Conservation (phyloP, 176 grass and related monocot genomes). For the Eleusine indica region DNA sequence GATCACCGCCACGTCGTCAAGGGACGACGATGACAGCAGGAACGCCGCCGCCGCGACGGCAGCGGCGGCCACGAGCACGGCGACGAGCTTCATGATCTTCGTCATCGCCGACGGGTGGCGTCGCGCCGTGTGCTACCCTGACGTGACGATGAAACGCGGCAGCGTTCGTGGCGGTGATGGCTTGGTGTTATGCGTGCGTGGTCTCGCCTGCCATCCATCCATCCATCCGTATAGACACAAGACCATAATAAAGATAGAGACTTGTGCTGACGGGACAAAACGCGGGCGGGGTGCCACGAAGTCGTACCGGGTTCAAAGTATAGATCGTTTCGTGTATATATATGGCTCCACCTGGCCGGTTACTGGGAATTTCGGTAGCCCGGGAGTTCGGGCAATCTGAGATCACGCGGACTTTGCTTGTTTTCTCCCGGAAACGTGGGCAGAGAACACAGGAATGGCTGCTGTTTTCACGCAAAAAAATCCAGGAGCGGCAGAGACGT, state of each 20-base stretch:
- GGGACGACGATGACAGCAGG: conserved; percentile 11
- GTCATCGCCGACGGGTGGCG: background rate
- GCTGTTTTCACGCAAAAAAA: no score
- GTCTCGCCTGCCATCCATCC: no score
- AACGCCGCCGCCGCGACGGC: conserved; percentile 10
- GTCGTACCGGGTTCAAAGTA: background rate
- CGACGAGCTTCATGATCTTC: conserved; percentile 13
- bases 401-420: background rate
- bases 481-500: no score
- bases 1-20: background rate
- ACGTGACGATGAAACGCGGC: no score
- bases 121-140: background rate
- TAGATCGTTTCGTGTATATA: background rate
- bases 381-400: no score
- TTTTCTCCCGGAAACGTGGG: background rate
- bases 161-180: background rate
- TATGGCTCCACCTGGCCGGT: background rate
- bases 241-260: no score
- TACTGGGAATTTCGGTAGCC: background rate
- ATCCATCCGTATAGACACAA: no score
- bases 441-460: background rate
- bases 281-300: background rate
- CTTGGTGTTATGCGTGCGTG: background rate
- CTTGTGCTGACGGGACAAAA: no score
- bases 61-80: background rate